These are phyloP conservation scores for Trypanosoma boissoni DNA, from an alignment of 208 protist genomes.

Conservation along the genomic window DNA sequence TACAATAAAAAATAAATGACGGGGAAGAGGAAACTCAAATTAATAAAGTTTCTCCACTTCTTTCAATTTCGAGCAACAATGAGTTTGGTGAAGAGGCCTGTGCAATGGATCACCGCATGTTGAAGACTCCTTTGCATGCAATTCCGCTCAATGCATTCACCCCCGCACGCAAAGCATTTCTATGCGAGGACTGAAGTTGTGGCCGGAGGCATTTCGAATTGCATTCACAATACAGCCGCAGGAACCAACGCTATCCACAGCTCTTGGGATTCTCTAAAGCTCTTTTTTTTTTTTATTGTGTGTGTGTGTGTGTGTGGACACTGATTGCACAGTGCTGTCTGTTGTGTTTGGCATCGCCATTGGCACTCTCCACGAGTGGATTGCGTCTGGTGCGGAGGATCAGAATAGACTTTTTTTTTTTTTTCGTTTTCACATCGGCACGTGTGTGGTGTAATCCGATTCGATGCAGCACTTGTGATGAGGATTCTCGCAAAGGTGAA, in stretches of 20 bases:
- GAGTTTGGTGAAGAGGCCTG: constrained; percentile 75
- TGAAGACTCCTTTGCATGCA: constrained; percentile 67
- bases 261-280: constrained; percentile 81
- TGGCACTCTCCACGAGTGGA: constrained; percentile 76
- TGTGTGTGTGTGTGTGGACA: constrained; percentile 38
- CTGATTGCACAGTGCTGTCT: constrained; percentile 64
- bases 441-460: constrained; percentile 84
- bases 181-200: constrained; percentile 85
- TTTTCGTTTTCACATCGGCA: constrained; percentile 80
- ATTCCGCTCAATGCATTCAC: constrained; percentile 82
- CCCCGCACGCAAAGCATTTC: constrained; percentile 77
- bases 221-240: constrained; percentile 81
- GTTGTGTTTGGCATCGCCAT: constrained; percentile 84
- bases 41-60: too few species aligned
- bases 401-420: constrained; percentile 76
- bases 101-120: constrained; percentile 72
- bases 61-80: constrained; percentile 39
- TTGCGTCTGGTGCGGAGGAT: constrained; percentile 83
- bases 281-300: constrained; percentile 69
- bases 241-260: constrained; percentile 80
- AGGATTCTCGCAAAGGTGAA: constrained; percentile 80
- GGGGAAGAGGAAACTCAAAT: constrained; percentile 2
- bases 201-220: constrained; percentile 82
- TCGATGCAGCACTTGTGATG: constrained; percentile 70
- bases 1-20: too few species aligned